Base-by-base conservation (phyloP, 306 rosid genomes). In the Albizia julibrissin region DNA sequence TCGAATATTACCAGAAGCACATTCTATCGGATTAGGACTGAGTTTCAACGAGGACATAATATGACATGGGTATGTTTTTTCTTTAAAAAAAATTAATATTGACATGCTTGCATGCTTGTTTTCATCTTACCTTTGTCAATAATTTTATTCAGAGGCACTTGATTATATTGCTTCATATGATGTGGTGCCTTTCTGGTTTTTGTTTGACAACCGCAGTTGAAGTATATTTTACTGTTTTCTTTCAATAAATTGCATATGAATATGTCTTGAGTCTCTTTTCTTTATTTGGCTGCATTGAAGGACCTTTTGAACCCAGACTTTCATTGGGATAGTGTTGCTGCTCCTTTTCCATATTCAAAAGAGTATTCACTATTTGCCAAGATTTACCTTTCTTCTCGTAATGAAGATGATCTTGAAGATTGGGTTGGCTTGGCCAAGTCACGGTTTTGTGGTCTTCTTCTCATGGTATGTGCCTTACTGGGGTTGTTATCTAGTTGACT, bases 391-490 rank as follows among this genome's bases (percentile, higher is more conserved):
- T 77, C 87, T 27, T 69, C 81, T 8, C 24, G 59, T 16, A 44
- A 85, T 33, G 61, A 83, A 74, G 52, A 75, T 83, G 86, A 76
- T 33, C 85, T 85, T 39, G 84, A 78, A 74, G 82, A 88, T 18
- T 88, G 91, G 89, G 85, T 85, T 16, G 89, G 91, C 7, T 85
- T 78, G 89, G 76, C 85, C 52, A 88, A 88, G 81, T 88, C 89
- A 37, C 87, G 89, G 52, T 69, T 85, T n/a, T 82, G 82, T 4
- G 72, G 72, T 74, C 87, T 88, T 85, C 85, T 88, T 59, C 1
- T 34, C 83, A 85, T 80, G 81, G 87, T 88, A 80, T 62, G 86
- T 52, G 72, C 69, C 74, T 74, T 59, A 14, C 22, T 54, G 68
- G 42, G 70, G 26, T 29, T 13, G 34, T 13, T 64, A 6, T 14